Evolutionary conservation across 108 stramenopile species (phyloP), one percentile per base, ranked within the genome.

Genomic region (Nitzschia inconspicua): DNA sequence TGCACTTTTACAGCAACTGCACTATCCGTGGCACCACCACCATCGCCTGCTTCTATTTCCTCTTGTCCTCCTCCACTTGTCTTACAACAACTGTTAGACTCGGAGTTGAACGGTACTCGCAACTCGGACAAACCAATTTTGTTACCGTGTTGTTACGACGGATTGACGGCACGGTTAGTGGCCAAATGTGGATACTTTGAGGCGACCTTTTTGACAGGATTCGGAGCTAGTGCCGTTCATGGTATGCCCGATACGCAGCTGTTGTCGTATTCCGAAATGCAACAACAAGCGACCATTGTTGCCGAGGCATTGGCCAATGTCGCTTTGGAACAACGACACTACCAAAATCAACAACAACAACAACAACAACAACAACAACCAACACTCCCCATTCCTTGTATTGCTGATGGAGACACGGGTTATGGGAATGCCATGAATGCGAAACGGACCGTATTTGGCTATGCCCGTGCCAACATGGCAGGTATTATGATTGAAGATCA

Each of bases 401-500:
- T 98, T 63, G 95, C 93, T 31, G 97, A 98, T 65, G 97, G 97
- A 5, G 97, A 98, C 53, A 96, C 96, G 16, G 97, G 94, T 2
- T 98, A 98, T 60, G 97, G 97, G 6, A 97, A 97, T 68, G 93
- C 95, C 19, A 68, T 97, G 26, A 97, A 97, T 69, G 88, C 87
- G 26, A 92, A 95, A 53, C 78, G 95, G 35, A 95, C 94, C 9
- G 75, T 97, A 8, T 77, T 72, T 56, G 86, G 89, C 3, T 94
- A 91, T 72, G 91, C 75, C 1, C 69, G 93, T 55, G 91, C 93
- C 7, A 95, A 95, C 2, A 92, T 97, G 93, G 97, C 87, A 10
- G 97, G 95, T 19, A 91, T 97, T 36, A 97, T 97, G 96, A 94
- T 97, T 47, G 96, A 97, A 75, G 96, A 97, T 64, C 96, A 97